Conservation (phyloP, 768 basidiomycete genomes). For the Galerina sulciceps region DNA sequence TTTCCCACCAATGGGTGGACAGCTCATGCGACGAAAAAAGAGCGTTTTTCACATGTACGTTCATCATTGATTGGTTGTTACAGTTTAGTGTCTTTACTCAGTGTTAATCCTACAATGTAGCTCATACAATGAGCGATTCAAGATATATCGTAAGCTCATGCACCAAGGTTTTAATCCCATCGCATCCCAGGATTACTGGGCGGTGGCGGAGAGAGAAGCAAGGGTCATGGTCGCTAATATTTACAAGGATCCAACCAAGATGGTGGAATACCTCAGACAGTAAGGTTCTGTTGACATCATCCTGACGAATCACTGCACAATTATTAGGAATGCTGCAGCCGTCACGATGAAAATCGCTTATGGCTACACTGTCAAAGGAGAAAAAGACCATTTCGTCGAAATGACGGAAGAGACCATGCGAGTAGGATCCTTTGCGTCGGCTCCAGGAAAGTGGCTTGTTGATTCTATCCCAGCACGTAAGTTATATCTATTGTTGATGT, state of each 20-base stretch:
- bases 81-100: no score
- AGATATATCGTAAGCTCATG: no score
- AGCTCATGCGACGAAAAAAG: constrained; percentile 31
- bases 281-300: not conserved
- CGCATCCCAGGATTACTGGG: no score
- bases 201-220: constrained; percentile 3
- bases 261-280: constrained; percentile 29
- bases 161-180: no score
- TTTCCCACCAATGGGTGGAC: constrained; percentile 26
- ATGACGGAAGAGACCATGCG: constrained; percentile 33
- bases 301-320: not conserved
- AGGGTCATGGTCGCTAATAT: constrained; percentile 26
- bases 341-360: constrained; percentile 39
- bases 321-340: constrained; percentile 32
- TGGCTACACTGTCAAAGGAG: constrained; percentile 35
- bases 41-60: constrained; percentile 34
- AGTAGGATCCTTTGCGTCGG: constrained; percentile 24
- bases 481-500: not conserved
- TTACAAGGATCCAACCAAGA: constrained; percentile 28
- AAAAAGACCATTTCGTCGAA: constrained; percentile 34
- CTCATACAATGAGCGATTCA: no score
- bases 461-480: constrained; percentile 31
- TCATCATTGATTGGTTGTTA: constrained; percentile 22
- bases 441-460: constrained; percentile 39
- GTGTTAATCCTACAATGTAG: no score